These are phyloP conservation scores for Saccharomycopsis capsularis DNA, from an alignment of 805 yeast genomes.

Conservation along the genomic window DNA sequence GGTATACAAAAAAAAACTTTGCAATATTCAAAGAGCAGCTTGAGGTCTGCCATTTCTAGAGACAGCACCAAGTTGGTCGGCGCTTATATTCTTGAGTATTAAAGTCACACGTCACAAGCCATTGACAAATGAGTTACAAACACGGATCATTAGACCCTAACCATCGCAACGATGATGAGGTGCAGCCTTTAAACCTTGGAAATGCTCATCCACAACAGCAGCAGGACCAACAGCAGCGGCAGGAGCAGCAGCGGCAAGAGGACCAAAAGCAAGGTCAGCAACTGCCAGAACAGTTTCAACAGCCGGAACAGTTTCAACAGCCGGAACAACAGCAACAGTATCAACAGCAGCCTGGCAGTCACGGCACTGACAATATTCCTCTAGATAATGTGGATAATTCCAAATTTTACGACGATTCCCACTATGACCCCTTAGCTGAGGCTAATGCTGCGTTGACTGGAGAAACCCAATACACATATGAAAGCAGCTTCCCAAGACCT, in stretches of 20 bases:
- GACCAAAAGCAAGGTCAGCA: not conserved
- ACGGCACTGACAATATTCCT: not conserved
- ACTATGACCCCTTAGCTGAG: slow-evolving; percentile 10
- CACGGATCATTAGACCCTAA: not conserved
- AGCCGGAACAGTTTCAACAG: not conserved
- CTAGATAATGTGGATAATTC: slow-evolving; percentile 11
- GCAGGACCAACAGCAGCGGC: not conserved
- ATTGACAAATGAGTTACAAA: not conserved
- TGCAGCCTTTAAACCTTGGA: not conserved
- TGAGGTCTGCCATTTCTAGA: not conserved
- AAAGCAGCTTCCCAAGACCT: slow-evolving; percentile 3
- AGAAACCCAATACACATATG: slow-evolving; percentile 3
- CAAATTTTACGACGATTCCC: slow-evolving; percentile 7
- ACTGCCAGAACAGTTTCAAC: too few species aligned
- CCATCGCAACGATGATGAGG: slow-evolving; percentile 1
- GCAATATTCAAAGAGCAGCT: not conserved
- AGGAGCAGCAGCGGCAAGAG: not conserved
- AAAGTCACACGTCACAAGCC: too few species aligned
- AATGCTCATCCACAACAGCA: not conserved
- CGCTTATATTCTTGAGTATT: too few species aligned
- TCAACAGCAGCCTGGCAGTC: not conserved
- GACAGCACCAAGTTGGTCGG: not conserved
- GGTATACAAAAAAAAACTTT: not conserved
- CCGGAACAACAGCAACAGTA: not conserved
- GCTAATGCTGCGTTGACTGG: slow-evolving; percentile 15